Conservation (phyloP, 257 asterid genomes). For the Linderniella brevidens region DNA sequence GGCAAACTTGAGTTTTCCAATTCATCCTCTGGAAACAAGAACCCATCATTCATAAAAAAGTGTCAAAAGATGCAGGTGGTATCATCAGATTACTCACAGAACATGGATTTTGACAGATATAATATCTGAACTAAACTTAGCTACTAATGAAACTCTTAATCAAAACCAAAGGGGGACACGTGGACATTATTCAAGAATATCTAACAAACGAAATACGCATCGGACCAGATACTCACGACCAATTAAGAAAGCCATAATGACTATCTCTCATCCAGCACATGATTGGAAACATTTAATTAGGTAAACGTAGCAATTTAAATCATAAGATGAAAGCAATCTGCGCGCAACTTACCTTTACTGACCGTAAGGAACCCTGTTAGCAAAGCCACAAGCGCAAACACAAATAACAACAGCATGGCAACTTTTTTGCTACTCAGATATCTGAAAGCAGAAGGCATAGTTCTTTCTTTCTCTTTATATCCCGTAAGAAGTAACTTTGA, state of each 20-base stretch:
- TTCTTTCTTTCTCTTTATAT: constrained; percentile 60
- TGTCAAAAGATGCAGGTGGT: neutral
- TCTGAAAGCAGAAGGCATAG: constrained; percentile 29
- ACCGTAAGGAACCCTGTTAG: constrained; percentile 44
- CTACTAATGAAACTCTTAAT: too few relatives aligned
- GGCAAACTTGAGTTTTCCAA: constrained; percentile 38
- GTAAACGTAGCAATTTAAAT: neutral
- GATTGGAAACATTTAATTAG: neutral
- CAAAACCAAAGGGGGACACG: too few relatives aligned
- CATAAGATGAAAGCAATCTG: neutral
- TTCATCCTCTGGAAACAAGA: constrained; percentile 49
- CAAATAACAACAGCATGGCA: constrained; percentile 61
- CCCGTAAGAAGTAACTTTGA: constrained; percentile 39
- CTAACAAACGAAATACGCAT: too few relatives aligned
- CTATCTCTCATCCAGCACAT: too few relatives aligned
- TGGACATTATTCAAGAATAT: too few relatives aligned
- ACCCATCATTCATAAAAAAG: constrained; percentile 8
- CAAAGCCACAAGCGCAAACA: constrained; percentile 41
- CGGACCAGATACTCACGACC: too few relatives aligned
- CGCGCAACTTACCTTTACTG: constrained; percentile 37
- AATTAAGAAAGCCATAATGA: too few relatives aligned
- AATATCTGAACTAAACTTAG: too few relatives aligned
- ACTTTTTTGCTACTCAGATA: constrained; percentile 49
- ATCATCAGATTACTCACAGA: neutral
- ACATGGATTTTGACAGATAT: too few relatives aligned